These are phyloP conservation scores for Loxodes magnus DNA, from an alignment of 73 alveolate species.

Conservation along the genomic window DNA sequence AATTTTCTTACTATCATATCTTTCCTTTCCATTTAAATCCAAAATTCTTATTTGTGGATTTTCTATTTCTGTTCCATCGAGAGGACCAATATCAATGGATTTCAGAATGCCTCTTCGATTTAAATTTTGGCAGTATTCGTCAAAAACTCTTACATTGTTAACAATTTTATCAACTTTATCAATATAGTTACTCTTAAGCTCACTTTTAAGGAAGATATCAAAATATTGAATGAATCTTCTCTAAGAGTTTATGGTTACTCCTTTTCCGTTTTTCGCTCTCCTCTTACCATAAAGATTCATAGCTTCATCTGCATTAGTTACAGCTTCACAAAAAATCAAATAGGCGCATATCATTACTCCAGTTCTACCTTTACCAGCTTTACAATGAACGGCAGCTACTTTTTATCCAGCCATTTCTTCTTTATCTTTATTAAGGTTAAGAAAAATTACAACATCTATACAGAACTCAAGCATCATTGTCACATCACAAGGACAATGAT, in stretches of 20 bases:
- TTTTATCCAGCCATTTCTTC: slow-evolving; percentile 47
- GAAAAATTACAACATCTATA: slow-evolving; percentile 56
- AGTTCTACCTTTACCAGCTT: slow-evolving; percentile 99
- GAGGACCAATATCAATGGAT: slow-evolving; percentile 5
- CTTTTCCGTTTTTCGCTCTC: slow-evolving; percentile 93
- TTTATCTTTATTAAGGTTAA: slow-evolving; percentile 26
- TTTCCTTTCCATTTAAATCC: neutral
- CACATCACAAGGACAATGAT: slow-evolving; percentile 93
- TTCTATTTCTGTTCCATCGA: neutral
- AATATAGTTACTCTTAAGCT: neutral
- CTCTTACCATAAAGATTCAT: slow-evolving; percentile 78
- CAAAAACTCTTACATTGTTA: neutral
- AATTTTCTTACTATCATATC: neutral
- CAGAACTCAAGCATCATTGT: slow-evolving; percentile 82
- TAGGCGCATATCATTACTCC: slow-evolving; percentile 98
- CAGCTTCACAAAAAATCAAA: slow-evolving; percentile 67
- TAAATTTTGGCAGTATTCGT: neutral
- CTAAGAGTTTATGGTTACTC: slow-evolving; percentile 93
- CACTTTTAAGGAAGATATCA: slow-evolving; percentile 65
- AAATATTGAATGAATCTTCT: slow-evolving; percentile 89
- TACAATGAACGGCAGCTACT: slow-evolving; percentile 96
- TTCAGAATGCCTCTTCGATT: neutral
- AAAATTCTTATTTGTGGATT: neutral
- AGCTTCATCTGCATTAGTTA: slow-evolving; percentile 78
- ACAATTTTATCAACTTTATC: neutral